Base-by-base conservation (phyloP, 2,329 filamentous ascomycete species). In the Escovopsis weberi region DNA sequence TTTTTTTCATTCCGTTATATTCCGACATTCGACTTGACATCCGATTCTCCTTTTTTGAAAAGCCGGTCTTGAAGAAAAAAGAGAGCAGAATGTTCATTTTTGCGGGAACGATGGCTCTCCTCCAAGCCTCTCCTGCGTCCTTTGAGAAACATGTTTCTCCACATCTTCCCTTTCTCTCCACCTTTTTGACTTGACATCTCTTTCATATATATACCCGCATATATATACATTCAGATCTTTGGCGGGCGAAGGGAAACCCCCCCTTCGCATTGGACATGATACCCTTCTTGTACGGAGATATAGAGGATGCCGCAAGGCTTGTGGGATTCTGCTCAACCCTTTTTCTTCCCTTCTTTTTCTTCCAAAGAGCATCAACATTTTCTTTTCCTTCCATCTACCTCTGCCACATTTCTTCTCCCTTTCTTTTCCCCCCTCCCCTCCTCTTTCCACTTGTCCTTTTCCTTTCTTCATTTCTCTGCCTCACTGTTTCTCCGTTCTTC, bases 301-400 rank as follows among this genome's bases (percentile, higher is more conserved):
- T 48, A 64, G 56, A 64, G 55, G 57, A 58, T 51, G 62, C 62
- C 62, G 62, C 63, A 53, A 67, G 63, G 65, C 62, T 53, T 34
- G 35, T 41, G 33, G 40, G 44, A 40, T 36, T 43, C 26, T 38
- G 33, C 39, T 26, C 37, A 37, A 37, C 19, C 42, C 42, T 23
- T 23, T 23, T 23, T 23, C 23, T 23, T 23, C 6, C 6, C 23
- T 23, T 23, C 23, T 40, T 36, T 36, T 36, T 35, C 33, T 37
- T n/a, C 18, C 23, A 36, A 28, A 42, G 37, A 44, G 42, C 43
- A 51, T 51, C 52, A 50, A 58, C 55, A 56, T 51, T 32, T 32
- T 32, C 28, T 23, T 23, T 6, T 23, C 23, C 15, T 15, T 15
- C 6, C 2, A 23, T 23, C 3, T 23, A 6, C 23, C 23, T 23